Base-by-base conservation (phyloP, 257 asterid species). In the Pogostemon cablin region DNA sequence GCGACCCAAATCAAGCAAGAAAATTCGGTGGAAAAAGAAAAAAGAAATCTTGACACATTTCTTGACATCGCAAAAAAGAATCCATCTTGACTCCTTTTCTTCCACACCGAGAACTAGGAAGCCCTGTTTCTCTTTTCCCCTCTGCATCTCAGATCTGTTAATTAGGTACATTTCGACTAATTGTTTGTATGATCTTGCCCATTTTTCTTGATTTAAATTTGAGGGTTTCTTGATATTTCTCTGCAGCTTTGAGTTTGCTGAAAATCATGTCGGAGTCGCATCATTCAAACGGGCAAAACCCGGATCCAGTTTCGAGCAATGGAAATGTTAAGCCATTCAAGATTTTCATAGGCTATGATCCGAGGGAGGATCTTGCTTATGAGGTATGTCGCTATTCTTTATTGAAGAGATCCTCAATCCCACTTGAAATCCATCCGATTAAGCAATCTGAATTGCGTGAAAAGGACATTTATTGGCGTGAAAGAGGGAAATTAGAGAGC, bases 271-370 rank as follows among this genome's bases (percentile, higher is more conserved):
- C 81, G 68, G 72, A 62, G 12, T 43, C 43, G 76, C 72, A 54
- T 9, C 43, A 52, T 39, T 53, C 64, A 20, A 76, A 69, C 40
- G 84, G 35, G 71, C 48, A 15, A 8, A 68, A 67, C 6, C 15
- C 56, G n/a, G 68, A 11, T 11, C 53, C 15, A 69, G 32, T 25
- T 25, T 25, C 32, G 32, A 25, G 32, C 32, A 77, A 72, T 56
- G 82, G 65, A 60, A 71, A 56, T 68, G 82, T 35, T 25, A 72
- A 69, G 54, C 52, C 72, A 3, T 83, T 87, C 68, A 87, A 83
- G 85, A 78, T 90, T 15, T 86, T 86, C 78, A 77, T 91, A 55
- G 98, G 98, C 9, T 89, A 91, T 64, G 96, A 91, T 79, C 96
- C 90, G 8, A 69, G 82, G 9, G 96, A 91, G 71, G 95, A 91